phyloP scores from a whole-genome alignment of 2,329 filamentous ascomycete genomes.

The Pseudocercospora musae region DNA sequence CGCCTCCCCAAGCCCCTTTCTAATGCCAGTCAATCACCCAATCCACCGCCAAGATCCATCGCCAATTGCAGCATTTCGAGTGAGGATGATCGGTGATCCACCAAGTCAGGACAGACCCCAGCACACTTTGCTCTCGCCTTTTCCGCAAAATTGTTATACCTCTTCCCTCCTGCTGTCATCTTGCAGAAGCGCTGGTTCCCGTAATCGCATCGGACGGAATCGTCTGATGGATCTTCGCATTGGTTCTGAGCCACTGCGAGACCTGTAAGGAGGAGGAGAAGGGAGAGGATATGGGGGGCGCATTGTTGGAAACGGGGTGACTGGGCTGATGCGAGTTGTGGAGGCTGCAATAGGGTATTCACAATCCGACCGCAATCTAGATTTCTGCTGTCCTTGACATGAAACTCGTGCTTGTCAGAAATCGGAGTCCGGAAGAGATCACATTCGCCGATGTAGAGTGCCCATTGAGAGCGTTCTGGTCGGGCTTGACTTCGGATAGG shows the following conservation, averaged over 20 bases:
- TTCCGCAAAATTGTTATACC: not conserved
- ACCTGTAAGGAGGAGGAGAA: not conserved
- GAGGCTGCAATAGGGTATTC: not conserved
- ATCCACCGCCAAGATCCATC: not conserved
- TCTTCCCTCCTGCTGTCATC: not conserved
- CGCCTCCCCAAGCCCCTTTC: not conserved
- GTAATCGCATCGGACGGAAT: not conserved
- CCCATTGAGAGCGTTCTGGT: not conserved
- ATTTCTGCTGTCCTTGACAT: not conserved
- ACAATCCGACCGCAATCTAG: not conserved
- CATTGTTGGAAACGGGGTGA: not conserved
- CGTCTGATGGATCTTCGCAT: not conserved
- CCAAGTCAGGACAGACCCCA: not conserved
- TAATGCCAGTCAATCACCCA: not conserved
- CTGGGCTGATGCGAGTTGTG: not conserved
- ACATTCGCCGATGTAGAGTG: not conserved
- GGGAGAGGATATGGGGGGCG: not conserved
- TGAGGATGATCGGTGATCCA: not conserved
- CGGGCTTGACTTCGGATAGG: not conserved
- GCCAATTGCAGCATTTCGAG: not conserved
- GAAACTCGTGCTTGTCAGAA: not conserved
- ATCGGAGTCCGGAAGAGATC: not conserved
- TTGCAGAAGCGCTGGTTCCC: not conserved
- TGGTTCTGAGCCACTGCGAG: not conserved
- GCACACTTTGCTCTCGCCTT: conserved; percentile 1